These are phyloP conservation scores for Graphilbum fragrans DNA, from an alignment of 2,329 filamentous ascomycete genomes.

Conservation along the genomic window DNA sequence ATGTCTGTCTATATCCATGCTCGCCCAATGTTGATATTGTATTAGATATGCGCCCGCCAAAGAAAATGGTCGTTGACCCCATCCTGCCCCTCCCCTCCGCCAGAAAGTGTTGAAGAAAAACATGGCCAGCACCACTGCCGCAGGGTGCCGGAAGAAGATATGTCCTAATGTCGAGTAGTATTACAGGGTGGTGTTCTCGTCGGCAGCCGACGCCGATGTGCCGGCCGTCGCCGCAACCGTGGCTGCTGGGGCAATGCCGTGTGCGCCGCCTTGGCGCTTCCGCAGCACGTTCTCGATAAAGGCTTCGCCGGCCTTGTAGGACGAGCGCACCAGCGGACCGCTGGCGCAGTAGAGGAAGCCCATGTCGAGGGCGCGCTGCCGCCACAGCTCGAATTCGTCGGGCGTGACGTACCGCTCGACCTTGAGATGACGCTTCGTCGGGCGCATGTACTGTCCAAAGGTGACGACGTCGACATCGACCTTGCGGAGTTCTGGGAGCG, in stretches of 20 bases:
- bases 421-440: constrained; percentile 94
- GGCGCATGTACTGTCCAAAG: constrained; percentile 99
- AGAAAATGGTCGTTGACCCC: too few relatives aligned
- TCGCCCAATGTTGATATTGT: too few relatives aligned
- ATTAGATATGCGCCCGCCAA: too few relatives aligned
- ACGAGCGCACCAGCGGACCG: constrained; percentile 83
- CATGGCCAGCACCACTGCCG: too few relatives aligned
- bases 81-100: too few relatives aligned
- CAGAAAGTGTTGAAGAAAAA: too few relatives aligned
- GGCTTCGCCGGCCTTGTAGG: constrained; percentile 94
- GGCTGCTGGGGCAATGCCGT: constrained; percentile 2
- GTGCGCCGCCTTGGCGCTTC: constrained; percentile 51
- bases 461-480: constrained; percentile 87
- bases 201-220: background rate
- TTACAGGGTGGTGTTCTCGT: constrained; percentile 1
- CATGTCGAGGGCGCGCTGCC: constrained; percentile 78
- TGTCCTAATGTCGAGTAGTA: too few relatives aligned
- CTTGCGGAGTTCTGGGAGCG: constrained; percentile 62
- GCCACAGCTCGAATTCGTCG: constrained; percentile 83
- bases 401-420: constrained; percentile 93
- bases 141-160: too few relatives aligned
- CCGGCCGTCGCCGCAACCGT: background rate
- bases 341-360: constrained; percentile 95
- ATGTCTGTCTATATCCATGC: too few relatives aligned
- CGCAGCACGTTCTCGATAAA: constrained; percentile 98